phyloP scores from a whole-genome alignment of 78 protist species.

The Guillardia theta region DNA sequence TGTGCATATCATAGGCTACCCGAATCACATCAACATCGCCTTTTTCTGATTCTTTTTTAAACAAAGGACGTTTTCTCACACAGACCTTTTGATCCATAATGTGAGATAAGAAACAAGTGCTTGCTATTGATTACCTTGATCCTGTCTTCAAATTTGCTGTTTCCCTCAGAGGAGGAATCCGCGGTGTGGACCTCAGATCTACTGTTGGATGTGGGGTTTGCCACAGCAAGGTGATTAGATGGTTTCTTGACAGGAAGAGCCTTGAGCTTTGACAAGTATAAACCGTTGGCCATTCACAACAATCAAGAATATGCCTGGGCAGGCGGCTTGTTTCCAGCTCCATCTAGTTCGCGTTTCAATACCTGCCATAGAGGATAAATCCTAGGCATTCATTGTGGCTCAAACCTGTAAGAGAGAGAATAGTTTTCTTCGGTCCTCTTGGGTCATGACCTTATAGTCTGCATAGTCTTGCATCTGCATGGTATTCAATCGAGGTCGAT shows the following conservation, averaged over 20 bases:
- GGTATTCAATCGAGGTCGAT: no score
- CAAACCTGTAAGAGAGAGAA: background rate
- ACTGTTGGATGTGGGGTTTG: no score
- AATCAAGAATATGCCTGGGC: no score
- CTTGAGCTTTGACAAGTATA: no score
- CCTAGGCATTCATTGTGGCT: background rate
- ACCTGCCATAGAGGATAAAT: background rate
- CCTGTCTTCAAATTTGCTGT: background rate
- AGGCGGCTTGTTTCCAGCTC: background rate
- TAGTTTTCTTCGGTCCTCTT: slow-evolving; percentile 1
- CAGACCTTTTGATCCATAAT: no score
- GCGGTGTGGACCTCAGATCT: no score
- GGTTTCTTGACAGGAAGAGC: no score
- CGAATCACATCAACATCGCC: background rate
- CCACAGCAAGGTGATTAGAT: no score
- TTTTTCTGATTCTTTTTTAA: background rate
- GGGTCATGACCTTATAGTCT: background rate
- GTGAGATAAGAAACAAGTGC: no score
- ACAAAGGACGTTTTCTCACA: slow-evolving; percentile 14
- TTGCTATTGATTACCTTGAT: no score
- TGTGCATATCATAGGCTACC: background rate
- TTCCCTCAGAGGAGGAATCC: no score
- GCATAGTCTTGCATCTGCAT: slow-evolving; percentile 30
- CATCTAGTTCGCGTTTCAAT: background rate
- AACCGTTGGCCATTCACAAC: no score